Percentiles rank a stretch among this genome's conserved stretches.
Conservation (phyloP, 1,284 basidiomycete genomes). For the Leccinum pachyderme region DNA sequence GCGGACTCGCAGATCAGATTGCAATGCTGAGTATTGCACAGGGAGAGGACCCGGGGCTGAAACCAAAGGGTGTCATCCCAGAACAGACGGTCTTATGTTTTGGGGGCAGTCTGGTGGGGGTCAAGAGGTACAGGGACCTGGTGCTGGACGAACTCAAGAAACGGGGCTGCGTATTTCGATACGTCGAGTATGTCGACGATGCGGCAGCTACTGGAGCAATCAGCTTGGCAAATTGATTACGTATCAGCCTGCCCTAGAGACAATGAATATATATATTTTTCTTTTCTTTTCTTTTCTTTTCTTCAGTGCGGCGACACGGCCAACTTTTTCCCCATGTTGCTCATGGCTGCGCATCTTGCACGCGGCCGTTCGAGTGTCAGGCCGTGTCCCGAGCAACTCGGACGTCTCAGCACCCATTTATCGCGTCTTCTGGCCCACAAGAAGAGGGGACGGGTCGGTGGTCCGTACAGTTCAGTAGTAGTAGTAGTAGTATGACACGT, state of each 20-base stretch:
- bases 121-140: slow-evolving; percentile 57
- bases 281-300: slow-evolving; percentile 35
- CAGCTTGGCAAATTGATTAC: slow-evolving; percentile 38
- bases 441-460: slow-evolving; percentile 72
- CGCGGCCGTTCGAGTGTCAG: slow-evolving; percentile 85
- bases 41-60: slow-evolving; percentile 22
- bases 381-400: slow-evolving; percentile 68
- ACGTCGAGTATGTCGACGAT: slow-evolving; percentile 65
- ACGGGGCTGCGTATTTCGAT: slow-evolving; percentile 58
- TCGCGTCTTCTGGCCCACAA: slow-evolving; percentile 43
- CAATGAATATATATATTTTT: slow-evolving; percentile 7
- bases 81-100: slow-evolving; percentile 63
- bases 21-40: slow-evolving; percentile 48
- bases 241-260: slow-evolving; percentile 29
- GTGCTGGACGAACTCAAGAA: slow-evolving; percentile 56
- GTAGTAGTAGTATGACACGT: background rate
- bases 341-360: slow-evolving; percentile 62
- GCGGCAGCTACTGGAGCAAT: slow-evolving; percentile 61
- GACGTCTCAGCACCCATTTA: slow-evolving; percentile 76
- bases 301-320: slow-evolving; percentile 85
- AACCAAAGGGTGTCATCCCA: slow-evolving; percentile 48
- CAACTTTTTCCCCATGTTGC: slow-evolving; percentile 79
- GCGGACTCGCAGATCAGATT: slow-evolving; percentile 60
- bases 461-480: too few species aligned
- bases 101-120: slow-evolving; percentile 68